Conservation (phyloP, 208 protist genomes). For the Wallacemonas collosoma region DNA sequence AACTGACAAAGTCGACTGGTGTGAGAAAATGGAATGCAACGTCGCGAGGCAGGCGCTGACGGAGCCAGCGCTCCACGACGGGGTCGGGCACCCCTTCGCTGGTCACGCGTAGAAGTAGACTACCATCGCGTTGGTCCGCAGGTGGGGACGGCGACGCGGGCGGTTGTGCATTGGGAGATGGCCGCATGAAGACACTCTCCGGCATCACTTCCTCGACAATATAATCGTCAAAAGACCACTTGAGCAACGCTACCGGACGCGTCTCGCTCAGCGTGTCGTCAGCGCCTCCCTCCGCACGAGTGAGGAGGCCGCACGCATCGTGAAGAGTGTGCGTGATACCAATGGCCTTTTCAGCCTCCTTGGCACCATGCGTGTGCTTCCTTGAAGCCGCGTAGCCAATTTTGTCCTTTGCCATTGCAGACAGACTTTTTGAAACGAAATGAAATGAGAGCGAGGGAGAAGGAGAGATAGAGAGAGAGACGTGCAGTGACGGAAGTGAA, state of each 20-base stretch:
- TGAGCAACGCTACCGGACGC: constrained; percentile 67
- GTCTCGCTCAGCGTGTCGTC: neutral
- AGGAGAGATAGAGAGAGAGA: neutral
- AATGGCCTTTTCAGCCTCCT: constrained; percentile 54
- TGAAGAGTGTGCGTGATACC: constrained; percentile 57
- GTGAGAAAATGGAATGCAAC: constrained; percentile 67
- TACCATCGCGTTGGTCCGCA: neutral
- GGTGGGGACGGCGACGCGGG: neutral
- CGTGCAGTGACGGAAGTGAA: too few species aligned
- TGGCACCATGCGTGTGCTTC: constrained; percentile 49
- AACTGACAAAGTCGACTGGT: constrained; percentile 71
- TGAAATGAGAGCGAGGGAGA: neutral
- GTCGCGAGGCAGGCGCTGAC: constrained; percentile 18
- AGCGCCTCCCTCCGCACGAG: too few species aligned
- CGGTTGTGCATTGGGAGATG: neutral
- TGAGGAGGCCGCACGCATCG: neutral
- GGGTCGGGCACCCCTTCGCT: constrained; percentile 74
- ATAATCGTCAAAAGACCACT: constrained; percentile 89
- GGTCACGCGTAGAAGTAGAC: constrained; percentile 49
- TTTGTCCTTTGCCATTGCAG: constrained; percentile 70
- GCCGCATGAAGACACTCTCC: constrained; percentile 12
- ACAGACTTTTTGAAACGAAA: neutral
- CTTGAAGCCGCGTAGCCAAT: constrained; percentile 53
- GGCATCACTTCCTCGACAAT: constrained; percentile 71
- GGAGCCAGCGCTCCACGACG: constrained; percentile 34